Percentiles rank a stretch among this genome's conserved stretches.
These are phyloP conservation scores for Kingdonia uniflora DNA, from an alignment of 164 flowering plant genomes.

Conservation along the genomic window DNA sequence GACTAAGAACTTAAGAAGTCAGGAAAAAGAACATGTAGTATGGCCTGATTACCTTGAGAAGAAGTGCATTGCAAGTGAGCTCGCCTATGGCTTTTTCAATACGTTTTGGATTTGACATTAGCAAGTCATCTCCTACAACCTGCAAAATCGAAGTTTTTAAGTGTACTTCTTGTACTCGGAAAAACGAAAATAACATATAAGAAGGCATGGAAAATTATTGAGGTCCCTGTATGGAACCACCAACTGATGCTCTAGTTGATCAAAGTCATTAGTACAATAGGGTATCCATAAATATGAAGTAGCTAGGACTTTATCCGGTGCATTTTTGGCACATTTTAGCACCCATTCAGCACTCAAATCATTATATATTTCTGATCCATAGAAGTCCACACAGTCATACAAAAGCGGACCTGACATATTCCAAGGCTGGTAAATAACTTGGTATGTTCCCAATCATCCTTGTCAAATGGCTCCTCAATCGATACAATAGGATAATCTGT, in stretches of 20 bases:
- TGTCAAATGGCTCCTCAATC: conserved; percentile 97
- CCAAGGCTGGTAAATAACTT: conserved; percentile 57
- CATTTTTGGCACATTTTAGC: too few species aligned
- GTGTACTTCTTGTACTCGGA: too few species aligned
- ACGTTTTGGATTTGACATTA: conserved; percentile 83
- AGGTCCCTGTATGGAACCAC: not conserved
- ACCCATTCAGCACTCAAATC: too few species aligned
- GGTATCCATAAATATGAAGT: too few species aligned
- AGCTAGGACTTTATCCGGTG: too few species aligned
- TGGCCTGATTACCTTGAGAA: conserved; percentile 61
- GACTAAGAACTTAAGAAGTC: not conserved
- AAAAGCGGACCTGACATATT: conserved; percentile 74
- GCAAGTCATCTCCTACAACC: conserved; percentile 86
- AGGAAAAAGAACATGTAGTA: not conserved
- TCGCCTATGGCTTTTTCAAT: conserved; percentile 72
- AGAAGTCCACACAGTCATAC: too few species aligned
- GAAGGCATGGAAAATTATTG: not conserved
- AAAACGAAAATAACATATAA: too few species aligned
- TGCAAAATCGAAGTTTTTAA: conserved; percentile 25
- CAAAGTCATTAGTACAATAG: too few species aligned
- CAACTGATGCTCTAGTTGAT: too few species aligned
- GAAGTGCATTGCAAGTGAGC: conserved; percentile 79
- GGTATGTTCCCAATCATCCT: conserved; percentile 93
- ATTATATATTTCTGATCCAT: not conserved
- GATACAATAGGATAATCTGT: conserved; percentile 89